Conservation (phyloP, 345 rosid species). For the Limnanthes douglasii region DNA sequence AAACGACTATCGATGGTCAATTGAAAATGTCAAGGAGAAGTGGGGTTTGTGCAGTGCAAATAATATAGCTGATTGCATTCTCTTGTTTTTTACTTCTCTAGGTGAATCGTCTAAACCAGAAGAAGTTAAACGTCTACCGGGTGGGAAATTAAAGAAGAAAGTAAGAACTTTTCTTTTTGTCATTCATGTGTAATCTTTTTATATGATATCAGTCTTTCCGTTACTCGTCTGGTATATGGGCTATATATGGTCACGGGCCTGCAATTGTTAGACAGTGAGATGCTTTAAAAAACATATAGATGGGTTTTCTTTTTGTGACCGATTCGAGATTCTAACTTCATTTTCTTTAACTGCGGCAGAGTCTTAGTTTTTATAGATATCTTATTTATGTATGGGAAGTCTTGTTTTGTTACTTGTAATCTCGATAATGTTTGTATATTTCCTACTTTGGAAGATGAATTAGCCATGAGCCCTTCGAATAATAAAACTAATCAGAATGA, state of each 20-base stretch:
- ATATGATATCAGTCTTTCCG: neutral
- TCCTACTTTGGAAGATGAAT: too few species aligned
- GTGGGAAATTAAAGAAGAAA: constrained; percentile 90
- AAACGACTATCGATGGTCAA: neutral
- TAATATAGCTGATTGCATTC: neutral
- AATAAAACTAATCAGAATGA: too few species aligned
- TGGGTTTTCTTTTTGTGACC: too few species aligned
- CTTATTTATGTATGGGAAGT: too few species aligned
- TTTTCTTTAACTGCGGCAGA: too few species aligned
- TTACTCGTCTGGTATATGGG: neutral
- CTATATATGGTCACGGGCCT: neutral
- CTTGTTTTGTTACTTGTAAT: too few species aligned
- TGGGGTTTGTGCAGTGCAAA: neutral
- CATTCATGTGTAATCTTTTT: neutral
- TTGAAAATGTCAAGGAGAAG: neutral
- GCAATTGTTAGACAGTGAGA: neutral
- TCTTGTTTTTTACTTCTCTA: constrained; percentile 5
- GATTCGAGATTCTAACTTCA: too few species aligned
- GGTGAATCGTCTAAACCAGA: constrained; percentile 46
- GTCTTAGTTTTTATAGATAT: too few species aligned
- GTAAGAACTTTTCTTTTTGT: constrained; percentile 20
- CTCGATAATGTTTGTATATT: too few species aligned
- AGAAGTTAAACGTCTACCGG: constrained; percentile 87
- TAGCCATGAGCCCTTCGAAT: too few species aligned
- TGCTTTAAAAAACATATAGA: neutral